A percentile compares a stretch with the other conserved stretches of the same genome.
Conservation (phyloP, 108 stramenopile genomes). For the Chaetoceros muelleri region DNA sequence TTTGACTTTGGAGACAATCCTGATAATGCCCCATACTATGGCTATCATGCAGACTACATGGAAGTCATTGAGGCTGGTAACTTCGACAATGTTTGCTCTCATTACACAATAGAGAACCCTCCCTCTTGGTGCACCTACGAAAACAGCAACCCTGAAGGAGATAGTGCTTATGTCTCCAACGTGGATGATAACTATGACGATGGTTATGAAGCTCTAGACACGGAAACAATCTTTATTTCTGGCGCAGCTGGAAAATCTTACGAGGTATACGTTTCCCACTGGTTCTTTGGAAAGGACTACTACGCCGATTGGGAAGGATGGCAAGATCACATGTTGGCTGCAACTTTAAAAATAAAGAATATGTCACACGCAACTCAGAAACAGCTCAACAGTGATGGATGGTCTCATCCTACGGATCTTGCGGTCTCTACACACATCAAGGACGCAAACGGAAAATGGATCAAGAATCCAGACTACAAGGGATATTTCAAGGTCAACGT, state of each 20-base stretch:
- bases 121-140: background rate
- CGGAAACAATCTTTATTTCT: background rate
- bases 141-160: background rate
- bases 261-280: background rate
- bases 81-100: background rate
- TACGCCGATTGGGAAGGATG: background rate
- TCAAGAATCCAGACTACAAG: background rate
- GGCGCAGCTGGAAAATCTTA: background rate
- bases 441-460: too few species aligned
- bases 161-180: background rate
- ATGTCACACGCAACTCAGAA: background rate
- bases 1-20: background rate
- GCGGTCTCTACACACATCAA: background rate
- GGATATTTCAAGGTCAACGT: background rate
- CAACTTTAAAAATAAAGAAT: background rate
- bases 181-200: background rate
- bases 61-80: background rate
- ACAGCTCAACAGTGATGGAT: background rate
- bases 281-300: background rate
- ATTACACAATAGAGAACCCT: background rate
- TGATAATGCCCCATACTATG: background rate
- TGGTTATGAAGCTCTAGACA: background rate
- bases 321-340: background rate
- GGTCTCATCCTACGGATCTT: background rate
- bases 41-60: background rate